phyloP scores from a whole-genome alignment of 2,329 filamentous ascomycete genomes.

The Ilyonectria destructans region DNA sequence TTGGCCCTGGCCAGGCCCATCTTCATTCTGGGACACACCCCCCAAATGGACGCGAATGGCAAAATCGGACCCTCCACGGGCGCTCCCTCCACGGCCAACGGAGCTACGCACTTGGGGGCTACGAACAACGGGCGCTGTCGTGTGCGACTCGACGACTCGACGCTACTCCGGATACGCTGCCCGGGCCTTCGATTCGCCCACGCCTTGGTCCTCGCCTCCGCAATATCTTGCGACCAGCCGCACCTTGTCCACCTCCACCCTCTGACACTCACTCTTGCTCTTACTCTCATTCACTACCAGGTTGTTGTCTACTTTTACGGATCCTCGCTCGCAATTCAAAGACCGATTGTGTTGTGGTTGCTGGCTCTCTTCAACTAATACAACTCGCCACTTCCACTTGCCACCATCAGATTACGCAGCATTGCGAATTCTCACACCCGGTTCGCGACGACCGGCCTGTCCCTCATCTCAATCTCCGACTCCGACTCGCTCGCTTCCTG shows the following conservation, averaged over 20 bases:
- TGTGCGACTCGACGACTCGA: conserved; percentile 44
- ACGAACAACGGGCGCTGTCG: conserved; percentile 36
- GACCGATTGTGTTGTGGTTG: neutral
- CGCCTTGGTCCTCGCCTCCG: conserved; percentile 46
- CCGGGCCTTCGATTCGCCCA: conserved; percentile 47
- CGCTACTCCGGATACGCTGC: conserved; percentile 41
- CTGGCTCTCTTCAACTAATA: neutral
- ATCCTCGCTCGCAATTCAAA: conserved; percentile 6
- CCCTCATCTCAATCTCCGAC: conserved; percentile 14
- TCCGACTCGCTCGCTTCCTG: conserved; percentile 1
- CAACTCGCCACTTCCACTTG: conserved; percentile 7
- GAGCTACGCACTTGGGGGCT: conserved; percentile 41
- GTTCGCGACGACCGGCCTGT: conserved; percentile 17
- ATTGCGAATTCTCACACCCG: conserved; percentile 9
- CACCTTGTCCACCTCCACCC: conserved; percentile 48
- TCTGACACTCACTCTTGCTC: conserved; percentile 36
- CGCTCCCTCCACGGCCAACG: conserved; percentile 40
- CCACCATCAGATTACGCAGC: conserved; percentile 8
- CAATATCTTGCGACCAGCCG: conserved; percentile 51
- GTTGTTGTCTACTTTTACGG: neutral
- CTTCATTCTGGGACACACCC: conserved; percentile 42
- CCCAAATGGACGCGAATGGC: conserved; percentile 37
- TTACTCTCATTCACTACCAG: conserved; percentile 33
- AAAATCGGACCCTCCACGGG: conserved; percentile 19
- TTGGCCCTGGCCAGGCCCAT: conserved; percentile 32